Base-by-base conservation (phyloP, 2,329 filamentous ascomycete genomes). In the Calonectria pteridis region DNA sequence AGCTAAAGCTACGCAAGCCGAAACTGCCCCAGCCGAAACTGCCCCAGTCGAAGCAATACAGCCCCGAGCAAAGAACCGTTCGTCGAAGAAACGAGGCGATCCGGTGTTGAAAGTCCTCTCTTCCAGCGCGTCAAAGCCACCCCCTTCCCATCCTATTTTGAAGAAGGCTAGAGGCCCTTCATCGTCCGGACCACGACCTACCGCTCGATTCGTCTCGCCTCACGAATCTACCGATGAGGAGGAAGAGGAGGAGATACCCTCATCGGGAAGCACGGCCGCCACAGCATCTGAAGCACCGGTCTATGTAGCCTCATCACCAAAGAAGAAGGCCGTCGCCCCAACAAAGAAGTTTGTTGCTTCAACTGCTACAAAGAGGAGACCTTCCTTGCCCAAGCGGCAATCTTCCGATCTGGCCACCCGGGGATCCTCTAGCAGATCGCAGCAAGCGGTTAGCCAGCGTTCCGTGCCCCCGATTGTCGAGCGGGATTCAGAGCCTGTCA, bases 151-250 rank as follows among this genome's bases (percentile, higher is more conserved):
- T 76, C 90, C 91, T 0, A 93, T 92, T 67, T 79, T 92, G 72
- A 92, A 92, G 80, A 92, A 92, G 81, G 84, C 87, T 55, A 86
- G 89, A 77, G 88, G 88, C 18, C 89, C 89, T 71, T 90, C 89
- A 35, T 83, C 84, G 26, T 87, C 86, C 20, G 89, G 89, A 6
- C 88, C 89, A 16, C 86, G 89, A 26, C 90, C 89, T n/a, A 92
- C 90, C 11, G 90, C 91, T 68, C 88, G 90, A n/a, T 92, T 92
- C 77, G 87, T 88, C 10, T 89, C 89, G 20, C 90, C 90, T 2
- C 87, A 87, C 37, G 86, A 85, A 35, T 89, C 88, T 37, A 86
- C 86, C 64, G 85, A 86, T 63, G 86, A 87, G 72, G 83, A 83
- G 33, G 82, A 85, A 29, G 86, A 87, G 72, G 83, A 83, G 33